A percentile compares a stretch with the other conserved stretches of the same genome.
These are phyloP conservation scores for Metschnikowia kunwiensis DNA, from an alignment of 805 yeast genomes.

Conservation along the genomic window DNA sequence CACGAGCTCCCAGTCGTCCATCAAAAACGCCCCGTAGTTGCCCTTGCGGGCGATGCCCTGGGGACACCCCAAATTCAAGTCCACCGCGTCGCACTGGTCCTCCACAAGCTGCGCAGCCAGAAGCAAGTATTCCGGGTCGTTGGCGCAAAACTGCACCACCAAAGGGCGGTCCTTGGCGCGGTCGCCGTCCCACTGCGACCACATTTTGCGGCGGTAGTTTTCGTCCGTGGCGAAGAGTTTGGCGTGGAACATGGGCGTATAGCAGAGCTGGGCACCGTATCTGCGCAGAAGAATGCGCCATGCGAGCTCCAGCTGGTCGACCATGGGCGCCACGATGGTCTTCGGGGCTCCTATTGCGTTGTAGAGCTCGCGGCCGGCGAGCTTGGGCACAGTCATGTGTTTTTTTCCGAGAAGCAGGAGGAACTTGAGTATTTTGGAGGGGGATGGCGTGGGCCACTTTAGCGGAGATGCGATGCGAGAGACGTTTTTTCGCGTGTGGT, in stretches of 20 bases:
- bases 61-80: constrained; percentile 94
- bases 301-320: constrained; percentile 92
- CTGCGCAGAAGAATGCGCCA: constrained; percentile 86
- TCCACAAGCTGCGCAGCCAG: constrained; percentile 79
- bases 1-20: constrained; percentile 95
- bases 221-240: constrained; percentile 80
- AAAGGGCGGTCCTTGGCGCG: constrained; percentile 71
- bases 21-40: constrained; percentile 88
- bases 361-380: constrained; percentile 64
- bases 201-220: constrained; percentile 74
- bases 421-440: no score
- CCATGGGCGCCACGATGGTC: constrained; percentile 97
- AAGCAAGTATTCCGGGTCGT: constrained; percentile 81
- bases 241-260: constrained; percentile 97
- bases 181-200: constrained; percentile 72
- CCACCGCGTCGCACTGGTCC: constrained; percentile 91
- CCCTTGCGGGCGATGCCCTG: constrained; percentile 97
- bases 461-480: no score
- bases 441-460: background rate
- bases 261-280: constrained; percentile 91
- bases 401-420: no score
- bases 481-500: no score
- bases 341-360: constrained; percentile 69
- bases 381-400: constrained; percentile 21
- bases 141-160: constrained; percentile 94